These are phyloP conservation scores for Chloromonas sp. DNA, from an alignment of 163 green algal genomes.

Conservation along the genomic window DNA sequence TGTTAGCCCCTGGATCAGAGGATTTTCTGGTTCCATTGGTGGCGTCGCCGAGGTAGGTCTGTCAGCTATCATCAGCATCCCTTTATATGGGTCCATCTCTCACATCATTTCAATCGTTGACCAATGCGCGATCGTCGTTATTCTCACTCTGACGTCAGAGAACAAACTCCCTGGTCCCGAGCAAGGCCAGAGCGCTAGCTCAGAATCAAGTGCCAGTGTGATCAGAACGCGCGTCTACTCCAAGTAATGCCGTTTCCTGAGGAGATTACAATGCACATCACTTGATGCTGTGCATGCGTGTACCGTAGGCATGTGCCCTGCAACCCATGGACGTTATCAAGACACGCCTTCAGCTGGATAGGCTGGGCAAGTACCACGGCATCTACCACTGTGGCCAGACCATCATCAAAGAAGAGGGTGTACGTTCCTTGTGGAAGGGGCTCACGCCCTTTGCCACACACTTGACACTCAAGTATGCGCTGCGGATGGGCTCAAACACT, in stretches of 20 bases:
- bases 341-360: conserved; percentile 90
- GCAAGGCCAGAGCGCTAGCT: no score
- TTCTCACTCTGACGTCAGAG: no score
- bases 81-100: no score
- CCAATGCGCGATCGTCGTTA: no score
- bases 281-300: no score
- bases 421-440: conserved; percentile 85
- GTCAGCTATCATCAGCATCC: background rate
- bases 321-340: conserved; percentile 96
- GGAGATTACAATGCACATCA: no score
- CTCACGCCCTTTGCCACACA: conserved; percentile 92
- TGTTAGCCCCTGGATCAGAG: conserved; percentile 36
- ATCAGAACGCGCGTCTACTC: no score
- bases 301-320: conserved; percentile 58
- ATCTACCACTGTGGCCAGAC: conserved; percentile 74
- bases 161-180: no score
- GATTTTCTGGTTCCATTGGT: conserved; percentile 75
- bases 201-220: no score
- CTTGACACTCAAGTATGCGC: conserved; percentile 94
- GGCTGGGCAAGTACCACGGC: conserved; percentile 72
- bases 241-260: no score
- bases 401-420: conserved; percentile 75
- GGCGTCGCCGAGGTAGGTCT: conserved; percentile 68
- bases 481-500: conserved; percentile 91
- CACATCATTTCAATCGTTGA: no score